Evolutionary conservation across 768 basidiomycete genomes (phyloP).

Genomic region (Rhizopogon salebrosus): DNA sequence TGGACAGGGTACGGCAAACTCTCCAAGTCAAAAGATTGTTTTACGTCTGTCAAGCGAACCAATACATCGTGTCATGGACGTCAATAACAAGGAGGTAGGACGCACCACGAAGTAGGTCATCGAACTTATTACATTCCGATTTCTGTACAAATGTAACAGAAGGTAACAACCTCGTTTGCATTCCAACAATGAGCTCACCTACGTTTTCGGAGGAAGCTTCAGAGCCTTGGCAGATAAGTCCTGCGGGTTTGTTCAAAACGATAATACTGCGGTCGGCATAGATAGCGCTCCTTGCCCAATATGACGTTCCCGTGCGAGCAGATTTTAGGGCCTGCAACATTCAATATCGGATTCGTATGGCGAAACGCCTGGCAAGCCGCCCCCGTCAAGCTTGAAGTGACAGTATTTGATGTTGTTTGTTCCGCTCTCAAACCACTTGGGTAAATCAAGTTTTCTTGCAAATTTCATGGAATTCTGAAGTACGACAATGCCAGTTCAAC

Average conservation of each 20-base stretch:
- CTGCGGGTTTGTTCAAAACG: constrained; percentile 57
- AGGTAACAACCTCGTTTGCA: background rate
- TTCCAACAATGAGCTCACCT: constrained; percentile 8
- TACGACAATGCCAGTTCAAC: too few relatives aligned
- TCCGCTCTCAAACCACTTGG: too few relatives aligned
- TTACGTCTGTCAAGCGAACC: constrained; percentile 19
- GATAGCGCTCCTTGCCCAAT: constrained; percentile 31
- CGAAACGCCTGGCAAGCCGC: background rate
- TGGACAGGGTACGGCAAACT: constrained; percentile 49
- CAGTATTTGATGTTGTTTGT: background rate
- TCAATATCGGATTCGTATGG: background rate
- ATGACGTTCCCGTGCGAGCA: constrained; percentile 7
- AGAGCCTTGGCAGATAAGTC: constrained; percentile 47
- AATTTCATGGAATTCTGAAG: too few relatives aligned
- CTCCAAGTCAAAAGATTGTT: constrained; percentile 26
- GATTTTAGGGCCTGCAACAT: background rate
- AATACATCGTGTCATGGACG: background rate
- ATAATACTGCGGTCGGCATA: constrained; percentile 53
- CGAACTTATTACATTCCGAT: constrained; percentile 28
- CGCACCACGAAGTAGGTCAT: constrained; percentile 31
- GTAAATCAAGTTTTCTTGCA: too few relatives aligned
- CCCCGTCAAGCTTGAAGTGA: too few relatives aligned
- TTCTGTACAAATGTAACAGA: background rate
- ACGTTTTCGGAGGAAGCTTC: constrained; percentile 11
- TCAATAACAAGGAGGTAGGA: constrained; percentile 8